phyloP scores from a whole-genome alignment of 306 rosid species.

The Luffa acutangula region DNA sequence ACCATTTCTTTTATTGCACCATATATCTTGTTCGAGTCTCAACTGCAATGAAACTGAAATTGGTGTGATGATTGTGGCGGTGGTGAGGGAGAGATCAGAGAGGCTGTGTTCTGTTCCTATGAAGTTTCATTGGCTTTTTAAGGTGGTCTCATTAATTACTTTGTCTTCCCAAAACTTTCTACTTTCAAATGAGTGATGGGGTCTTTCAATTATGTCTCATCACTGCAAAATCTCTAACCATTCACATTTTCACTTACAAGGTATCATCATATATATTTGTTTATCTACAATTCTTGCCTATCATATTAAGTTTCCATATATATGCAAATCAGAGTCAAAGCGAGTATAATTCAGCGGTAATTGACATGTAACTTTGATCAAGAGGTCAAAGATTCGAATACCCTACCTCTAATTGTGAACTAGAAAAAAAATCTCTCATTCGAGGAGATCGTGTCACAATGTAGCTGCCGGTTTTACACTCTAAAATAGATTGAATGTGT shows the following conservation, averaged over 20 bases:
- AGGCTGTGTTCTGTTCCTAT: background rate
- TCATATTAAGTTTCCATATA: background rate
- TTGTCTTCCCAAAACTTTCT: background rate
- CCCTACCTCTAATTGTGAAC: too few species aligned
- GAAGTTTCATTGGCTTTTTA: background rate
- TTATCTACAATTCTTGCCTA: background rate
- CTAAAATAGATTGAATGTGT: too few species aligned
- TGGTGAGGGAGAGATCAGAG: background rate
- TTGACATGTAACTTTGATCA: too few species aligned
- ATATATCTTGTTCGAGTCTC: background rate
- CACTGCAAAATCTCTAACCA: background rate
- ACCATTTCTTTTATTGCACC: background rate
- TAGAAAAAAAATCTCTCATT: too few species aligned
- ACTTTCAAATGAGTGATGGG: background rate
- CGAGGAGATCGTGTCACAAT: too few species aligned
- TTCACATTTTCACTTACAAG: background rate
- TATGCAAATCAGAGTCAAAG: too few species aligned
- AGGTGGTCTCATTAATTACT: background rate
- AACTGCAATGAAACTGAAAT: background rate
- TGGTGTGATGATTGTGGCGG: slow-evolving; percentile 12
- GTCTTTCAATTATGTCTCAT: slow-evolving; percentile 3
- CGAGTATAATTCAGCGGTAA: too few species aligned
- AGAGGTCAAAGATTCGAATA: too few species aligned
- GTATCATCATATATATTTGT: background rate
- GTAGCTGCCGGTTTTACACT: too few species aligned